Conservation (phyloP, 148 eudicot genomes). For the Tetragonia tetragonoides region DNA sequence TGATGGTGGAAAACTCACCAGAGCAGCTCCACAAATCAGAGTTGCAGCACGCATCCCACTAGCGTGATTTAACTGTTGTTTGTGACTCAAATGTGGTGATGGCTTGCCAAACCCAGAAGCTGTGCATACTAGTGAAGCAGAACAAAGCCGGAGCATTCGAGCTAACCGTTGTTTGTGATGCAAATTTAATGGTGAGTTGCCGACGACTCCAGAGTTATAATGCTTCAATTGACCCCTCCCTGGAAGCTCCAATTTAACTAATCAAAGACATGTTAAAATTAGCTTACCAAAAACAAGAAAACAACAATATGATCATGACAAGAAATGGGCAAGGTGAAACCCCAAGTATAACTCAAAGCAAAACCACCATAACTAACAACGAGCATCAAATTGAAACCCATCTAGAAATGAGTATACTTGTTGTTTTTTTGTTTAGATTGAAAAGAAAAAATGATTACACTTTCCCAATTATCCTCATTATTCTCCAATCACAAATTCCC, state of each 20-base stretch:
- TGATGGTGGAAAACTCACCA: conserved; percentile 22
- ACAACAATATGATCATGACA: too few species aligned
- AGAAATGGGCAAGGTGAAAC: too few species aligned
- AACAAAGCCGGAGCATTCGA: neutral
- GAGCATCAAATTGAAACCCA: neutral
- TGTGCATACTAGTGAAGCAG: neutral
- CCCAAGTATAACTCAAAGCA: too few species aligned
- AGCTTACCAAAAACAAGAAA: neutral
- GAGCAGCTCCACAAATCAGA: conserved; percentile 30
- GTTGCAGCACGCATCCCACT: conserved; percentile 19
- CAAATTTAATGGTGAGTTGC: conserved; percentile 5
- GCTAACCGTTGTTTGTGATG: conserved; percentile 11
- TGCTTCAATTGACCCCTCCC: conserved; percentile 10
- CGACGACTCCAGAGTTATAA: neutral
- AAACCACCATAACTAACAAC: neutral
- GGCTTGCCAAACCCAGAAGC: conserved; percentile 17
- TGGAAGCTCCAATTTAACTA: conserved; percentile 20
- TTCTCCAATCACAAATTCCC: neutral
- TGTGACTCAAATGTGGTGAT: conserved; percentile 18
- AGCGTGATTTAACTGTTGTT: conserved; percentile 13
- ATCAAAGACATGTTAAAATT: neutral
- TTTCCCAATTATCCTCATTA: too few species aligned
- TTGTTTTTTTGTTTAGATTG: neutral
- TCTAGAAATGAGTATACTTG: neutral
- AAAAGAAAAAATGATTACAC: too few species aligned